phyloP scores from a whole-genome alignment of 1,284 basidiomycete species.

The Tremellales sp. region DNA sequence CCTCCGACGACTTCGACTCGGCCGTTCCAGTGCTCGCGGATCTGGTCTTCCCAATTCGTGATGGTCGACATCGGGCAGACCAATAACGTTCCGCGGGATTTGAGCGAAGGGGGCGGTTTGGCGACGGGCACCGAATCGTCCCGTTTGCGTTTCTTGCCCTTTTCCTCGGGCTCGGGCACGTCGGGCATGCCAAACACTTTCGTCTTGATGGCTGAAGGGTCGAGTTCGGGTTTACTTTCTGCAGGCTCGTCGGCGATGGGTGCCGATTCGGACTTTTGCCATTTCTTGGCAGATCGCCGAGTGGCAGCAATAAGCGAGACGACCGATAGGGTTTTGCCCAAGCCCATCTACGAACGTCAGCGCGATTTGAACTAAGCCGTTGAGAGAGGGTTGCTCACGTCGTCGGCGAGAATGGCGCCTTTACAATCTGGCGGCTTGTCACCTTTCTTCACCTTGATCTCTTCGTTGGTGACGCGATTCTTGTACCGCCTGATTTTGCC shows the following conservation, averaged over 20 bases:
- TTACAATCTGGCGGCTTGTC: slow-evolving; percentile 70
- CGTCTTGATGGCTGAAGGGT: slow-evolving; percentile 65
- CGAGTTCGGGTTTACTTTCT: slow-evolving; percentile 49
- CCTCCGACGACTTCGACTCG: slow-evolving; percentile 78
- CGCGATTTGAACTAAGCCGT: slow-evolving; percentile 1
- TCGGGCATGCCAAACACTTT: slow-evolving; percentile 78
- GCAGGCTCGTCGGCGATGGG: slow-evolving; percentile 47
- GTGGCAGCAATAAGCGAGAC: slow-evolving; percentile 86
- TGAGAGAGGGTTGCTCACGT: slow-evolving; percentile 58
- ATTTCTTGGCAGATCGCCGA: slow-evolving; percentile 63
- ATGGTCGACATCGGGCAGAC: slow-evolving; percentile 96
- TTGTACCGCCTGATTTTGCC: slow-evolving; percentile 68
- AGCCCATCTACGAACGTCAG: slow-evolving; percentile 70
- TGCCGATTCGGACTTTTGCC: slow-evolving; percentile 53
- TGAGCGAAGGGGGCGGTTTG: slow-evolving; percentile 27
- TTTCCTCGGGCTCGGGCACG: slow-evolving; percentile 11
- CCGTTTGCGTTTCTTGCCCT: slow-evolving; percentile 40
- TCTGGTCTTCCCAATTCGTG: slow-evolving; percentile 98
- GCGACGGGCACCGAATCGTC: slow-evolving; percentile 10
- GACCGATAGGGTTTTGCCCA: slow-evolving; percentile 96
- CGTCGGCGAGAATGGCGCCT: slow-evolving; percentile 88
- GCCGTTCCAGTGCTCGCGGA: slow-evolving; percentile 90
- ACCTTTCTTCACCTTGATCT: slow-evolving; percentile 52
- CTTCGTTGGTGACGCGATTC: slow-evolving; percentile 80
- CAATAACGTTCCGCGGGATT: slow-evolving; percentile 88